Evolutionary conservation across 2,329 filamentous ascomycete species (phyloP).

Genomic region (Arthrobotrys pseudoclavata): DNA sequence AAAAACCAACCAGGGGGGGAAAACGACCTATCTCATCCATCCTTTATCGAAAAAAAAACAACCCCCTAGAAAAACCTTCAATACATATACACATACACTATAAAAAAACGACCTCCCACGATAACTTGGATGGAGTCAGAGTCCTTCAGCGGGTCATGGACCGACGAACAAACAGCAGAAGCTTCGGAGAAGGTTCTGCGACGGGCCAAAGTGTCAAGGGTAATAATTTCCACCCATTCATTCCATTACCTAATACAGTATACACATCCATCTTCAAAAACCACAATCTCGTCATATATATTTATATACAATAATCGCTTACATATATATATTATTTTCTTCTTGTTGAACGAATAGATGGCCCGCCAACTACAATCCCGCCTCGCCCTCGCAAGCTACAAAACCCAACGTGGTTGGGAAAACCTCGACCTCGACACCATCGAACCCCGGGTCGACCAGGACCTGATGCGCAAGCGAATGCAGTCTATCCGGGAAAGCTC

Average conservation of each 20-base stretch:
- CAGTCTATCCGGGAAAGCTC: conserved; percentile 63
- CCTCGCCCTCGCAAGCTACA: conserved; percentile 94
- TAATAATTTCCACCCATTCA: conserved; percentile 65
- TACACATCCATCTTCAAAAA: conserved; percentile 44
- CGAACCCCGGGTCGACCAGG: conserved; percentile 84
- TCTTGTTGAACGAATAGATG: conserved; percentile 71
- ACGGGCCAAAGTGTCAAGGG: conserved; percentile 81
- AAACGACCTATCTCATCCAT: conserved; percentile 9
- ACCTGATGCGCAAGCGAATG: conserved; percentile 79
- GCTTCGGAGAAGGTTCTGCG: conserved; percentile 76
- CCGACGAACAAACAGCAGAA: conserved; percentile 64
- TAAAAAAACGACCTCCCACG: not conserved
- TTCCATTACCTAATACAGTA: conserved; percentile 10
- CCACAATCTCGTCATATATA: conserved; percentile 60
- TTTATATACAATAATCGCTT: conserved; percentile 14
- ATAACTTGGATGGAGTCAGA: conserved; percentile 55
- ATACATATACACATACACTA: conserved; percentile 1
- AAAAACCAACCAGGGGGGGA: conserved; percentile 1
- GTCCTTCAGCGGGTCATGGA: conserved; percentile 54
- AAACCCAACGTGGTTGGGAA: conserved; percentile 95
- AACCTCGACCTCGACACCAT: conserved; percentile 87
- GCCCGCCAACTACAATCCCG: conserved; percentile 92
- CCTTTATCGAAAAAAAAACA: conserved; percentile 6
- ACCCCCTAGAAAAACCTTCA: not conserved
- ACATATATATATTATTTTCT: conserved; percentile 18